phyloP scores from a whole-genome alignment of 371 early-diverging fungal genomes.

The Mucor piriformis region DNA sequence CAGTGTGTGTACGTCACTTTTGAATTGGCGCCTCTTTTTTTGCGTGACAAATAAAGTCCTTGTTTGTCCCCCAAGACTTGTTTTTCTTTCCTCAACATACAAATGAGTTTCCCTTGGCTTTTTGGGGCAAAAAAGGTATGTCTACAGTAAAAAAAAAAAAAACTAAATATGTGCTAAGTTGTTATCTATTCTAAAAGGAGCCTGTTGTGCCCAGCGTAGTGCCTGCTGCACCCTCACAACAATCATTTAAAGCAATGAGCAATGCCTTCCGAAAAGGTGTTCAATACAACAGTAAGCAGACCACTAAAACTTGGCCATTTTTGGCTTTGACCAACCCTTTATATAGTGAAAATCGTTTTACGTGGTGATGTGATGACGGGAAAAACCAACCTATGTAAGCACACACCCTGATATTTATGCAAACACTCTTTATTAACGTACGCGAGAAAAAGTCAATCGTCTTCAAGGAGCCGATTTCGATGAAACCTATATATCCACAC shows the following conservation, averaged over 20 bases:
- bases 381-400: conserved; percentile 65
- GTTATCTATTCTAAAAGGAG: conserved; percentile 12
- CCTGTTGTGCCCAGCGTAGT: conserved; percentile 11
- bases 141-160: not conserved
- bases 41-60: no score
- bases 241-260: conserved; percentile 49
- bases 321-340: not conserved
- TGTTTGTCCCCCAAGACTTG: no score
- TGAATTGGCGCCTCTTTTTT: no score
- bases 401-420: conserved; percentile 1
- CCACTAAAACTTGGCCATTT: no score
- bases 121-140: conserved; percentile 41
- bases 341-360: conserved; percentile 67
- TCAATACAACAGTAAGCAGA: conserved; percentile 57
- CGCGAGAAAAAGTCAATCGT: conserved; percentile 54
- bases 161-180: not conserved
- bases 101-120: conserved; percentile 49
- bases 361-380: conserved; percentile 72
- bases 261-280: conserved; percentile 53
- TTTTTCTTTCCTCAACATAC: no score
- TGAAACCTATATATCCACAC: conserved; percentile 55
- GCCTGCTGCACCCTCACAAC: conserved; percentile 21
- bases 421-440: not conserved
- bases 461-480: conserved; percentile 62
- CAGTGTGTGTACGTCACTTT: no score